Evolutionary conservation across 2,329 filamentous ascomycete genomes (phyloP).

Genomic region (Fusarium sp.): DNA sequence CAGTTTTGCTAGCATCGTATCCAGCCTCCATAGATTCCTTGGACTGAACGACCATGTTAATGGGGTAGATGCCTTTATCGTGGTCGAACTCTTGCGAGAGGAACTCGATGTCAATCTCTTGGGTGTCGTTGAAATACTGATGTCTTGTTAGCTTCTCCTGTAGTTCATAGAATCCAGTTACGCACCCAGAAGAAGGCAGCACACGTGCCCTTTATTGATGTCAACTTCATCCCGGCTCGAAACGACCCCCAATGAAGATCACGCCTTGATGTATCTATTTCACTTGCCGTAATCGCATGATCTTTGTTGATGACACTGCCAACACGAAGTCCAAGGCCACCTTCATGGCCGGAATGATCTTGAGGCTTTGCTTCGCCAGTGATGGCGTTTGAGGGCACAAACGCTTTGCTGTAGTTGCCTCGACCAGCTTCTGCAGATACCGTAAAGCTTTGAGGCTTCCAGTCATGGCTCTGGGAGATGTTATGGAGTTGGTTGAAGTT

Average conservation of each 20-base stretch:
- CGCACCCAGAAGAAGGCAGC: constrained; percentile 84
- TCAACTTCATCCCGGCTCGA: constrained; percentile 76
- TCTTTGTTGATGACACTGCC: constrained; percentile 60
- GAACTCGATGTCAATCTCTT: constrained; percentile 87
- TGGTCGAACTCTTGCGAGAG: constrained; percentile 75
- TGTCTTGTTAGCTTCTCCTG: constrained; percentile 4
- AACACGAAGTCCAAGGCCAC: constrained; percentile 72
- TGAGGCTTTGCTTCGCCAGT: constrained; percentile 50
- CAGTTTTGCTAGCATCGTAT: constrained; percentile 73
- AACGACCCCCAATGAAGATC: constrained; percentile 81
- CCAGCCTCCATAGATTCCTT: constrained; percentile 69
- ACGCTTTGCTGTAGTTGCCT: constrained; percentile 77
- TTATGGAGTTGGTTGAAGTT: constrained; percentile 74
- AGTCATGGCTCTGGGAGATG: constrained; percentile 68
- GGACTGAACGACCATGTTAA: constrained; percentile 85
- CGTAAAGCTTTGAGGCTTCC: constrained; percentile 78
- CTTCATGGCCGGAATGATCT: constrained; percentile 56
- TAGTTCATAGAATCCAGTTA: constrained; percentile 7
- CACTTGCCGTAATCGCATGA: constrained; percentile 70
- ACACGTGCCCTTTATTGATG: constrained; percentile 75
- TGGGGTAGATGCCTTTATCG: constrained; percentile 65
- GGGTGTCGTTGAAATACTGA: constrained; percentile 83
- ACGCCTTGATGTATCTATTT: constrained; percentile 72
- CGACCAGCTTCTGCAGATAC: constrained; percentile 69
- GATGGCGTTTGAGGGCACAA: constrained; percentile 69